Evolutionary conservation across 2,329 filamentous ascomycete species (phyloP), one percentile per base, ranked within the genome.

Genomic region (Ophiocordyceps robertsii): DNA sequence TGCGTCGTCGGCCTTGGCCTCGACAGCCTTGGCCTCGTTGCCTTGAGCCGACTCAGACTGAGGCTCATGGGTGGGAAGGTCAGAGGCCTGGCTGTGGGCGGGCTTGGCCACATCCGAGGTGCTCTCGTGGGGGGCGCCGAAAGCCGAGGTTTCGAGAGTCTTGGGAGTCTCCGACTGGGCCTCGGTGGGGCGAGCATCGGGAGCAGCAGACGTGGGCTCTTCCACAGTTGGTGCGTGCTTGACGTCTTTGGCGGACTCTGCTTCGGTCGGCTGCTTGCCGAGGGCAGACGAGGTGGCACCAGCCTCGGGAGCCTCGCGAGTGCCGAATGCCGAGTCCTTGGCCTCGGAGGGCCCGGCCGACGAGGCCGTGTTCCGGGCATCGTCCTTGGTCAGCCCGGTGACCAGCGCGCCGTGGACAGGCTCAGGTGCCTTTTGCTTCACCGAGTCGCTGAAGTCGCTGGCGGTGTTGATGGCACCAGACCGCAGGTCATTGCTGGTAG

Each of bases 401-500:
- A 27, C 24, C 24, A 27, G 24, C 6, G 24, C 3, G 24, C 24
- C 61, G 56, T 75, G 68, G 6, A 71, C 67, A 6, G 68, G 61
- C 21, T 62, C 62, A n/a, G 72, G 70, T 29, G 75, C 58, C 42
- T 61, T 53, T 49, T 70, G 63, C 60, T 75, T 73, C 41, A 75
- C 66, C 1, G 70, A 60, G 17, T 75, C 69, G 31, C 75, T 72
- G 17, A 80, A 64, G 42, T 68, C 65, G 41, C 66, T 64, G 44
- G 64, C 61, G 29, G 64, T 61, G 31, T 64, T 62, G 11, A 61
- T 55, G 13, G 65, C 60, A 17, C 52, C 52, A 16, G 55, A 17
- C 38, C 16, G 17, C 29, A 39, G 13, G 27, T 39, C 29, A 24
- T 29, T 39, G 14, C 29, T 11, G 14, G 29, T n/a, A n/a, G 38